Evolutionary conservation across 768 basidiomycete species (phyloP), one percentile per base, ranked within the genome.

Genomic region (Trametes meyenii): DNA sequence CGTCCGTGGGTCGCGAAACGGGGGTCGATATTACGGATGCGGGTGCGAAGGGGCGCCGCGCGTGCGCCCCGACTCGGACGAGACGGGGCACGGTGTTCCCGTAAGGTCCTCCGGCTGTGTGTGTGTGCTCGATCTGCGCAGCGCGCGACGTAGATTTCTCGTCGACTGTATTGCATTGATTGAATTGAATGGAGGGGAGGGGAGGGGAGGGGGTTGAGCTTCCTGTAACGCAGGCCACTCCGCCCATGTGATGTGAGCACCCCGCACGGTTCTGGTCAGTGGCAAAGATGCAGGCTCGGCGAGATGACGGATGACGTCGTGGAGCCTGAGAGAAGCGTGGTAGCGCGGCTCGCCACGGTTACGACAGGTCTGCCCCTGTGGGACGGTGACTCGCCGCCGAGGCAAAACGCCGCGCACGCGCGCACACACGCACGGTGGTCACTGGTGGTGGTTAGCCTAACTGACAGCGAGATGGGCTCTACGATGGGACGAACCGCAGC

Each of bases 21-120:
- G 42, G 55, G 55, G 55, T 35, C 6, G 35, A 7, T 29, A 50
- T 58, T 58, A 50, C 56, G 56, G 21, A n/a, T n/a, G n/a, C n/a
- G n/a, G n/a, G n/a, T n/a, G n/a, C n/a, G n/a, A n/a, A n/a, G n/a
- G n/a, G n/a, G n/a, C n/a, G n/a, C n/a, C n/a, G n/a, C n/a, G n/a
- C n/a, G n/a, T 42, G 56, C 55, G 55, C 45, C n/a, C 17, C 12
- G 5, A 17, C 5, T n/a, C 19, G 45, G 48, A 23, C 23, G 44
- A 19, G n/a, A 33, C 44, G 11, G n/a, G n/a, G n/a, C 10, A 33
- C 29, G 29, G 29, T 33, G 29, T 33, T 33, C 29, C n/a, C n/a
- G n/a, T n/a, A n/a, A n/a, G n/a, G n/a, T n/a, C n/a, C n/a, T n/a
- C n/a, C n/a, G n/a, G n/a, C n/a, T n/a, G n/a, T n/a, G n/a, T n/a